Percentiles rank a stretch among this genome's conserved stretches.
Conservation (phyloP, 2,329 filamentous ascomycete species). For the Aspergillus intermedius region DNA sequence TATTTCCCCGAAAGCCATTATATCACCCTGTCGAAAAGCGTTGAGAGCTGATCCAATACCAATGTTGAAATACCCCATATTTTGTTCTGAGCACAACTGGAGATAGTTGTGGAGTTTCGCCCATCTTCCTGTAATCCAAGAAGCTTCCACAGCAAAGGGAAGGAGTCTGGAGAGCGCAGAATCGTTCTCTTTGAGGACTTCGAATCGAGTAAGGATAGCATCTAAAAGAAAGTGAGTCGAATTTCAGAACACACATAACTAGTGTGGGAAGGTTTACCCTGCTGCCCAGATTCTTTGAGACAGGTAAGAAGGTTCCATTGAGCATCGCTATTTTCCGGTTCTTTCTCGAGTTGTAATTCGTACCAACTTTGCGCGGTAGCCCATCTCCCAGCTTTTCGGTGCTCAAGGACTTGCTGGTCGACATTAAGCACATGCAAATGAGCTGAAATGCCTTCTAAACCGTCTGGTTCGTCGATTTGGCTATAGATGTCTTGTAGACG, state of each 20-base stretch:
- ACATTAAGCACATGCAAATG: slow-evolving; percentile 82
- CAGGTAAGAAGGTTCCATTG: slow-evolving; percentile 82
- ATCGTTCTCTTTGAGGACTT: slow-evolving; percentile 57
- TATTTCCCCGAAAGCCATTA: slow-evolving; percentile 48
- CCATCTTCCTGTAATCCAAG: slow-evolving; percentile 85
- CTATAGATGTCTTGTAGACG: slow-evolving; percentile 89
- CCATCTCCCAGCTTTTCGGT: slow-evolving; percentile 90
- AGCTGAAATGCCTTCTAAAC: slow-evolving; percentile 87
- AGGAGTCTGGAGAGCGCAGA: slow-evolving; percentile 58
- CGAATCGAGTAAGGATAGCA: slow-evolving; percentile 77
- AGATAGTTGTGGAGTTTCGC: slow-evolving; percentile 64
- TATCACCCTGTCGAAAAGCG: slow-evolving; percentile 51
- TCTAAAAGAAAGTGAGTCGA: slow-evolving; percentile 44
- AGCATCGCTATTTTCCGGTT: slow-evolving; percentile 67
- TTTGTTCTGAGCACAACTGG: slow-evolving; percentile 24
- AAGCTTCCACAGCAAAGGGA: slow-evolving; percentile 81
- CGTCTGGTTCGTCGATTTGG: slow-evolving; percentile 95
- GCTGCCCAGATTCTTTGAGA: slow-evolving; percentile 89
- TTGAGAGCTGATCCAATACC: slow-evolving; percentile 64
- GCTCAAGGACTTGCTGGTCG: slow-evolving; percentile 86
- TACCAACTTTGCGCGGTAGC: slow-evolving; percentile 96
- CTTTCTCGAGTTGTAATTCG: slow-evolving; percentile 76
- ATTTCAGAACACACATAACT: not conserved
- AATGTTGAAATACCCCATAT: slow-evolving; percentile 68
- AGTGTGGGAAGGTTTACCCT: slow-evolving; percentile 52